Evolutionary conservation across 73 alveolate species (phyloP).

Genomic region (Paramecium bursaria): DNA sequence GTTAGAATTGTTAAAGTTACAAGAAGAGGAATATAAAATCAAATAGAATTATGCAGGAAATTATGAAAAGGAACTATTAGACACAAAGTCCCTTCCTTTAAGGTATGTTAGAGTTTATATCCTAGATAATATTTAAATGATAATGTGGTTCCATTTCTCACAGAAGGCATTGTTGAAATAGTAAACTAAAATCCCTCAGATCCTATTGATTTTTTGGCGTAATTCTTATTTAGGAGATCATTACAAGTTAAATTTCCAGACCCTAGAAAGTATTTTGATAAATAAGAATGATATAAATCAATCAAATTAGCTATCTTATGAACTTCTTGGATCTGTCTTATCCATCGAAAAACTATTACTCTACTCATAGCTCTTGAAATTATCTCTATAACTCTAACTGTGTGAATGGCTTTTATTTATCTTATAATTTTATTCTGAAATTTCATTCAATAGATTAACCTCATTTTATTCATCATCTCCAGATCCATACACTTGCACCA

Average conservation of each 20-base stretch:
- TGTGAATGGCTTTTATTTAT: no score
- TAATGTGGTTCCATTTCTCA: slow-evolving; percentile 56
- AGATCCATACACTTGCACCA: no score
- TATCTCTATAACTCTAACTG: no score
- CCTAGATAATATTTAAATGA: slow-evolving; percentile 46
- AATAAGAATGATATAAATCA: background rate
- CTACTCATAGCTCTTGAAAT: no score
- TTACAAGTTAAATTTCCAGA: slow-evolving; percentile 48
- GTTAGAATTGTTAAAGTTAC: slow-evolving; percentile 48
- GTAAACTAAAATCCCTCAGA: slow-evolving; percentile 7
- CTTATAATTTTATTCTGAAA: no score
- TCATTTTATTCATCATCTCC: no score
- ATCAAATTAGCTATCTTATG: no score
- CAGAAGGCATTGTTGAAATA: slow-evolving; percentile 52
- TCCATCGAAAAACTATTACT: no score
- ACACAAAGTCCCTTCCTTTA: slow-evolving; percentile 57
- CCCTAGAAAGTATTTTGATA: slow-evolving; percentile 42
- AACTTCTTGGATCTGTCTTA: no score
- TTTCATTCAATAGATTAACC: no score
- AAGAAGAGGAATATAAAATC: slow-evolving; percentile 67
- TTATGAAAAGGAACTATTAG: slow-evolving; percentile 66
- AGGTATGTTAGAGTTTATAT: background rate
- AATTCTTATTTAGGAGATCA: slow-evolving; percentile 55
- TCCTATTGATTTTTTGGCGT: slow-evolving; percentile 28
- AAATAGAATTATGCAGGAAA: slow-evolving; percentile 54